Evolutionary conservation across 768 basidiomycete species (phyloP), one percentile per base, ranked within the genome.

Genomic region (Suillus tomentosus): DNA sequence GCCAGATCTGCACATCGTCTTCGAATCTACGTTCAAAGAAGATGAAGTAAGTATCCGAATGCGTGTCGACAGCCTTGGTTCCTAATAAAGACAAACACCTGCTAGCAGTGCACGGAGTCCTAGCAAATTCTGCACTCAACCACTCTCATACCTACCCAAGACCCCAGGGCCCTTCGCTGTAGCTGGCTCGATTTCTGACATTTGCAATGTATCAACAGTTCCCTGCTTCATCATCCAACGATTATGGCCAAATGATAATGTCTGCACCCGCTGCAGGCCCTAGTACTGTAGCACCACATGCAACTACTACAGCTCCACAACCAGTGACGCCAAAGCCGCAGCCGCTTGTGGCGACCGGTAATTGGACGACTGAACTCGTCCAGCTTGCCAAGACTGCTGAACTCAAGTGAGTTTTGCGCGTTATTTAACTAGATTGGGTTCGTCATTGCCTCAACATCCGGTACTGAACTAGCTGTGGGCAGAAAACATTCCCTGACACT

Each of bases 311-410:
- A 9, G 65, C 70, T 3, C 63, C 73, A 13, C 39, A 54, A 31
- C 53, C 45, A 8, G 64, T 53, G 3, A 74, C 72, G 24, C 74
- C 66, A 39, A 75, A 72, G 48, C 66, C 77, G n/a, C 69, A 71
- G 6, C 86, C 88, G n/a, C 76, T 92, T 59, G 82, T 94, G 57
- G 91, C 92, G 5, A 88, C 86, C 22, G 92, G 91, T 10, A 91
- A 94, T 74, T 94, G 92, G 92, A 92, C 91, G 34, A 90, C 89
- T 69, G 90, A 92, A 75, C 82, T 94, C 50, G 89, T 94, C 39
- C 90, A 94, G 60, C 82, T 94, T 13, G 92, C 92, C 7, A 94
- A 91, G 79, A 92, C 90, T 1, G 92, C 92, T 10, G 92, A 94
- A 73, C 82, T 94, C 71, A 94, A 94, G 92, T 94, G 74, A 69